Percentiles rank a stretch among this genome's conserved stretches.
These are phyloP conservation scores for Tetrahymena borealis DNA, from an alignment of 73 alveolate genomes.

Conservation along the genomic window DNA sequence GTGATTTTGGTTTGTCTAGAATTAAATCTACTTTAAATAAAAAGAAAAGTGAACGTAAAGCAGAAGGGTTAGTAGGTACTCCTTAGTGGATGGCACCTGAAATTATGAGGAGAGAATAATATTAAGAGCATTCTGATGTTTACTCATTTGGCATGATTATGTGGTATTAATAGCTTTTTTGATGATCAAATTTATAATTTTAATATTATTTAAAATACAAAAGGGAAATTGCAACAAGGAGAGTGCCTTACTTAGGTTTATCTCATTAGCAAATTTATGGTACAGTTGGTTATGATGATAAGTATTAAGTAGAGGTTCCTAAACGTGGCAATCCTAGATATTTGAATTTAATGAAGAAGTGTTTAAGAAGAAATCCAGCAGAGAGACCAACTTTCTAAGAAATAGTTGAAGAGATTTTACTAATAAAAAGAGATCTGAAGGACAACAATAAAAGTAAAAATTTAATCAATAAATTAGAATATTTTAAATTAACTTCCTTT, in stretches of 20 bases:
- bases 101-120: conserved; percentile 69
- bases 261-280: conserved; percentile 17
- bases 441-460: conserved; percentile 4
- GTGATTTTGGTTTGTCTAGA: conserved; percentile 90
- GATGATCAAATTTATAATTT: not conserved
- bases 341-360: conserved; percentile 10
- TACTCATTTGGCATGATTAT: conserved; percentile 81
- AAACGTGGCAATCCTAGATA: conserved; percentile 10
- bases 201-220: not conserved
- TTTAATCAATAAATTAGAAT: not conserved
- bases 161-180: conserved; percentile 19
- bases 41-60: conserved; percentile 12
- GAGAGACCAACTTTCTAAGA: conserved; percentile 31
- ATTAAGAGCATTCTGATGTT: conserved; percentile 67
- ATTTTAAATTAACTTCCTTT: not conserved
- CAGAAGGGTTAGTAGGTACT: conserved; percentile 60
- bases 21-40: conserved; percentile 27
- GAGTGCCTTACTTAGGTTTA: conserved; percentile 18
- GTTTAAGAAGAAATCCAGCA: conserved; percentile 26
- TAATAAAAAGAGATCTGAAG: not conserved
- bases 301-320: conserved; percentile 26
- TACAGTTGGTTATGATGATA: conserved; percentile 28
- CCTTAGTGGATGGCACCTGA: conserved; percentile 90
- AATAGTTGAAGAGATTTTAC: not conserved
- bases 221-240: conserved; percentile 28